Percentiles rank a stretch among this genome's conserved stretches.
Conservation (phyloP, 208 protist species). For the Angomonas ambiguus region DNA sequence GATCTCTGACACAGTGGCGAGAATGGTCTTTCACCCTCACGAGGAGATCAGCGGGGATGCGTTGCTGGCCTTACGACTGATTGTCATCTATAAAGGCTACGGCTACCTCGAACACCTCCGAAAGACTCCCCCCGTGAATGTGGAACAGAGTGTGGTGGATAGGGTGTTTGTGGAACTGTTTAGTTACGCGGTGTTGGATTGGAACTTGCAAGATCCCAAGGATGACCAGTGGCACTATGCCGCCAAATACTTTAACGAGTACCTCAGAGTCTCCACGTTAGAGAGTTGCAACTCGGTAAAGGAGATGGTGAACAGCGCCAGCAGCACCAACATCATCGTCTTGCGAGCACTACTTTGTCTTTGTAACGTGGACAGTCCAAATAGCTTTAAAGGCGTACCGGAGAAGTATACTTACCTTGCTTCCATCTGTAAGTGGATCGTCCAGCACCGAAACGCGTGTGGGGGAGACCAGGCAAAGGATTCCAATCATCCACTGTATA, state of each 20-base stretch:
- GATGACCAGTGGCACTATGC: slow-evolving; percentile 41
- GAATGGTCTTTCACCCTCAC: slow-evolving; percentile 17
- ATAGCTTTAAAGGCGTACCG: background rate
- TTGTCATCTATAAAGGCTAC: slow-evolving; percentile 53
- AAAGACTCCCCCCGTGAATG: slow-evolving; percentile 20
- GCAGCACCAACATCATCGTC: slow-evolving; percentile 29
- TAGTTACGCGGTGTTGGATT: slow-evolving; percentile 66
- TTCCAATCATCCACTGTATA: background rate
- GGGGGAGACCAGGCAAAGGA: background rate
- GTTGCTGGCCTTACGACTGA: slow-evolving; percentile 45
- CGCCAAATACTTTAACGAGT: slow-evolving; percentile 39
- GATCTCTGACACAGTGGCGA: slow-evolving; percentile 24
- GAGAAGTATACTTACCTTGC: background rate
- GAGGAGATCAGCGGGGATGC: slow-evolving; percentile 30
- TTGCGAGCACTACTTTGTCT: slow-evolving; percentile 37
- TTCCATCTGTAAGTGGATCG: background rate
- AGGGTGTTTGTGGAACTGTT: slow-evolving; percentile 55
- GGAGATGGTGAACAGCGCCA: slow-evolving; percentile 22
- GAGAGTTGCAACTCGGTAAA: slow-evolving; percentile 21
- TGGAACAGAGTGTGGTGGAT: slow-evolving; percentile 29
- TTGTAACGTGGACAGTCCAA: slow-evolving; percentile 17
- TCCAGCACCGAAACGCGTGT: background rate
- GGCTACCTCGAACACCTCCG: slow-evolving; percentile 35
- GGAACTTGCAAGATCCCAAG: slow-evolving; percentile 37
- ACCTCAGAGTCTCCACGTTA: slow-evolving; percentile 21